Base-by-base conservation (phyloP, 1,284 basidiomycete genomes). In the Ustanciosporium gigantosporum region DNA sequence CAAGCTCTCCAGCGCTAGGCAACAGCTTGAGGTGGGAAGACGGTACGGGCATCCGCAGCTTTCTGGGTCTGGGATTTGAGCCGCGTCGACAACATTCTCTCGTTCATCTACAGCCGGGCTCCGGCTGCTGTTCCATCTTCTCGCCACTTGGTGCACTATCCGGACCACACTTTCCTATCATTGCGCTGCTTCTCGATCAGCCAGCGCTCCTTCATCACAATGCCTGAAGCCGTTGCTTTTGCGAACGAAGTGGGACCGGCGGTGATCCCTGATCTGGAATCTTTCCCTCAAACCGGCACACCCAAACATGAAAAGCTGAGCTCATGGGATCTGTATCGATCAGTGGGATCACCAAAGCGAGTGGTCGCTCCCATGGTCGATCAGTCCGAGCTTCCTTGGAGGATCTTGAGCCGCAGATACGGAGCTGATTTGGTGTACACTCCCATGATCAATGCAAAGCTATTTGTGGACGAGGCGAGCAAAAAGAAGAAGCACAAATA, bases 291-390 rank as follows among this genome's bases (percentile, higher is more conserved):
- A 21, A 74, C 72, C 0, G 75, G 72, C 27, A 57, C 44, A 20
- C 75, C 75, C 6, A 36, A 41, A 11, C 61, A 74, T 46, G 15
- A 31, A 5, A 94, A 92, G 76, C 80, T 89, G 2, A 80, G 80
- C 5, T 89, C 90, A 3, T 91, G 88, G 75, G 87, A 90, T 19
- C 87, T 96, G 62, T 97, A 92, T 77, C 85, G 73, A 81, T 88
- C 32, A 76, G 81, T 97, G 29, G 88, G 89, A 6, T 88, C 86
- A 66, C 90, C 93, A 8, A 90, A 88, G 78, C 87, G 85, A 74
- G 84, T 97, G 34, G 90, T 96, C 11, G 94, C 91, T 11, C 93
- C 94, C 8, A 97, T 97, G 94, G 94, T 97, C 0, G 93, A 97
- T 79, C 91, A 94, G 80, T 91, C 89, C 72, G 93, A 97, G 79